Evolutionary conservation across 352 stramenopile genomes (phyloP).

Genomic region (Globisporangium takayamanum): DNA sequence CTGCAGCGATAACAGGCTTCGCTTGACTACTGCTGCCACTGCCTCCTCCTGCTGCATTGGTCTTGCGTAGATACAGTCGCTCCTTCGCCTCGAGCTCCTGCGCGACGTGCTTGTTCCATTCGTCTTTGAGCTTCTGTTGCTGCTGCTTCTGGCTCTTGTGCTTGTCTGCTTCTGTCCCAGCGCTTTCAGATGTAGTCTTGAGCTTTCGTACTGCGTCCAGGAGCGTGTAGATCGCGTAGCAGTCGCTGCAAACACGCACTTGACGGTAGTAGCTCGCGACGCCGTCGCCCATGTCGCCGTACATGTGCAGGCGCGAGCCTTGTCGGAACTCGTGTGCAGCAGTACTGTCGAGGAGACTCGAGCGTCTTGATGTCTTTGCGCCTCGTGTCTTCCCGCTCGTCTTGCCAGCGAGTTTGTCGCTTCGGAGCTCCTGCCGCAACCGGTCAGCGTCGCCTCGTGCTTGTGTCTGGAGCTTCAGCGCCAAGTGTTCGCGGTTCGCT

Average conservation of each 20-base stretch:
- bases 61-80: conserved; percentile 29
- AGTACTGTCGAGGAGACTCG: conserved; percentile 41
- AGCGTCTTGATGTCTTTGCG: conserved; percentile 6
- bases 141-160: conserved; percentile 4
- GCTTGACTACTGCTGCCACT: neutral
- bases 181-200: conserved; percentile 10
- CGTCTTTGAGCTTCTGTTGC: conserved; percentile 27
- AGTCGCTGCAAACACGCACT: conserved; percentile 79
- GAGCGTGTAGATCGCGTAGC: conserved; percentile 82
- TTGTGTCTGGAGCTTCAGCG: conserved; percentile 12
- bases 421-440: neutral
- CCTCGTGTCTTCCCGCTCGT: neutral
- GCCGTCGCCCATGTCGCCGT: conserved; percentile 41
- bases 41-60: neutral
- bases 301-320: conserved; percentile 39
- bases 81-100: conserved; percentile 51
- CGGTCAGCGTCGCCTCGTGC: conserved; percentile 1
- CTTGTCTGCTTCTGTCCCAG: conserved; percentile 1
- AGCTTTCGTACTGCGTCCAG: conserved; percentile 66
- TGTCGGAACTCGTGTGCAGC: conserved; percentile 46
- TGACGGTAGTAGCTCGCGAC: conserved; percentile 78
- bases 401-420: neutral
- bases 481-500: conserved; percentile 42
- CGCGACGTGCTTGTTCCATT: conserved; percentile 35
- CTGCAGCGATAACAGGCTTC: neutral